Evolutionary conservation across 768 basidiomycete species (phyloP), one percentile per base, ranked within the genome.

Genomic region (Collybia nuda): DNA sequence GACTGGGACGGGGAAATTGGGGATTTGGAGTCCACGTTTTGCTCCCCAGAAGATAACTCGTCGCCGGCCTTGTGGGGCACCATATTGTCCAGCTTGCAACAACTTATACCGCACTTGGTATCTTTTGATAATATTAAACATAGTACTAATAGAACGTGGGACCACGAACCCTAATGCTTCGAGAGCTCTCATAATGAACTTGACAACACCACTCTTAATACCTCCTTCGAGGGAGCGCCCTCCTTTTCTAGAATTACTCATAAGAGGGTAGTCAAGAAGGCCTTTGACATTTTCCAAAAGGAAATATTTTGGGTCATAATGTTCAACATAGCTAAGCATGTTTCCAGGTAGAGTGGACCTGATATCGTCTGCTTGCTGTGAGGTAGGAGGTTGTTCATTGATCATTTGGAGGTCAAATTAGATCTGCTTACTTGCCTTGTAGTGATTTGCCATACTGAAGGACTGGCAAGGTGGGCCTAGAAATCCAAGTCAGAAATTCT

Each of bases 391-490:
- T 11, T 11, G 12, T 32, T 32, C 32, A 32, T 32, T 32, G 7
- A 26, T 38, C 22, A 26, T 1, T 6, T 22, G 26, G 24, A 46
- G 7, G 41, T 22, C 23, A 23, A n/a, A 37, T 24, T 6, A 21
- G 17, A 40, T 32, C 28, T 15, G 57, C 72, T 60, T 51, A 84
- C 86, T 61, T n/a, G n/a, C n/a, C n/a, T 80, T 82, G 32, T 68
- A 63, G 52, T 82, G 81, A 48, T 90, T 90, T 51, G 83, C 83
- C 0, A 66, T 58, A 52, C 82, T 85, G 56, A 88, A 90, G 2
- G 83, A 78, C 55, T 90, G 89, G 57, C 88, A 90, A 11, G 88
- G 88, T 3, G 88, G 86, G 2, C 88, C 88, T 88, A 49, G 6
- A 2, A 6, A 4, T 40, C n/a, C 44, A 54, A 22, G 26, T 29